These are phyloP conservation scores for Serendipita sp. DNA, from an alignment of 768 basidiomycete genomes.

Conservation along the genomic window DNA sequence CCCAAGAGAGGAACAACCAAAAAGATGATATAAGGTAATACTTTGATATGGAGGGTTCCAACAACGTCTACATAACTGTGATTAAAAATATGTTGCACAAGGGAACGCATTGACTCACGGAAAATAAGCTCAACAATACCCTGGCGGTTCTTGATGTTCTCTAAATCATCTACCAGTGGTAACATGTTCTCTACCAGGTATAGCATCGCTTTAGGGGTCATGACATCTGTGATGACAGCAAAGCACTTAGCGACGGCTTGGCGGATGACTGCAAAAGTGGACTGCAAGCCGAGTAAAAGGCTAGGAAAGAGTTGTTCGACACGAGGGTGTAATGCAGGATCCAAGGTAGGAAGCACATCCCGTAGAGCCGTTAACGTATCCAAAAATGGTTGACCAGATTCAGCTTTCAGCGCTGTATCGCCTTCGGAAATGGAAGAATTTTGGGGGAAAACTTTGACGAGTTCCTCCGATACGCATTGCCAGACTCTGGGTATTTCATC, in stretches of 20 bases:
- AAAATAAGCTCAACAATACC: slow-evolving; percentile 82
- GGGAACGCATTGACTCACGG: slow-evolving; percentile 38
- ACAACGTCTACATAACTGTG: slow-evolving; percentile 52
- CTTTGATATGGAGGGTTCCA: slow-evolving; percentile 79
- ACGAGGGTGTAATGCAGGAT: slow-evolving; percentile 49
- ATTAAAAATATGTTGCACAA: not conserved
- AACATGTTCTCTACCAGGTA: slow-evolving; percentile 75
- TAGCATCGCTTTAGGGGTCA: slow-evolving; percentile 74
- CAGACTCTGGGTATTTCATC: slow-evolving; percentile 84
- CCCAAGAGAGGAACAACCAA: slow-evolving; percentile 91
- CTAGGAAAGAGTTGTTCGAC: slow-evolving; percentile 60
- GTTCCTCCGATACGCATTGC: slow-evolving; percentile 74
- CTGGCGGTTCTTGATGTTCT: slow-evolving; percentile 59
- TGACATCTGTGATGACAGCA: slow-evolving; percentile 71
- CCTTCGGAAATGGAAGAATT: slow-evolving; percentile 29
- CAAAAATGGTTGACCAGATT: slow-evolving; percentile 75
- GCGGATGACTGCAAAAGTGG: slow-evolving; percentile 76
- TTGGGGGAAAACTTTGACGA: slow-evolving; percentile 46
- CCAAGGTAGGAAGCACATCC: slow-evolving; percentile 59
- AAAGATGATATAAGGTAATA: slow-evolving; percentile 92
- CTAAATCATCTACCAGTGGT: slow-evolving; percentile 65
- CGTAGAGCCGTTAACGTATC: slow-evolving; percentile 85
- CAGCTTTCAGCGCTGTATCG: slow-evolving; percentile 13
- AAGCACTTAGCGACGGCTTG: slow-evolving; percentile 77
- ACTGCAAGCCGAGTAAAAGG: slow-evolving; percentile 61